Percentiles rank a stretch among this genome's conserved stretches.
Evolutionary conservation across 148 eudicot genomes (phyloP).

Genomic region (Fagopyrum tataricum): DNA sequence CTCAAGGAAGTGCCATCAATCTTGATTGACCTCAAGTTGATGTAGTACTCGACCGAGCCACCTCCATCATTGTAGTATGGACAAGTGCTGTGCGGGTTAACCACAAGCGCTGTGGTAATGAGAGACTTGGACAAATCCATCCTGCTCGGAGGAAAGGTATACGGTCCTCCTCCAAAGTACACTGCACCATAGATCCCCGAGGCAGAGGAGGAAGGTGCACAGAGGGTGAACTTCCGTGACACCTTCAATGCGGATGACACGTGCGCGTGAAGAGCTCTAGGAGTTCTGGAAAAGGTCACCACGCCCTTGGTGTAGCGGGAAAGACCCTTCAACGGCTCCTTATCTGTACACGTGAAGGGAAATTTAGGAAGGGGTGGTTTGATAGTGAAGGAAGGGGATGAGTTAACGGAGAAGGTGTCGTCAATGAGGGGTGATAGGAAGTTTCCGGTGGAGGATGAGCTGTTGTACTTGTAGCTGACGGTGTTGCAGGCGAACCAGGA

Average conservation of each 20-base stretch:
- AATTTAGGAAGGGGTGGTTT: not conserved
- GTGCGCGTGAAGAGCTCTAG: not conserved
- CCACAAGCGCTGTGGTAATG: conserved; percentile 4
- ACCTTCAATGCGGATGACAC: not conserved
- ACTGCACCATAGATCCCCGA: conserved; percentile 24
- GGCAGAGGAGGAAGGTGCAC: conserved; percentile 6
- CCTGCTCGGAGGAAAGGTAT: conserved; percentile 20
- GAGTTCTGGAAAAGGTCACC: conserved; percentile 7
- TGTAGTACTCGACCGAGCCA: conserved; percentile 16
- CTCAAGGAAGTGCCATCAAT: not conserved
- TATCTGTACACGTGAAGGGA: conserved; percentile 7
- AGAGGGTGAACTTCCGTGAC: conserved; percentile 17
- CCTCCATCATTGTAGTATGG: conserved; percentile 6
- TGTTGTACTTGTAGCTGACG: conserved; percentile 18
- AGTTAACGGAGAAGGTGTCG: conserved; percentile 5
- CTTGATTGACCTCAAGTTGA: conserved; percentile 8
- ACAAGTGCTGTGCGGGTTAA: conserved; percentile 11
- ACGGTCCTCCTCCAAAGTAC: conserved; percentile 45
- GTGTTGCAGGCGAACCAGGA: conserved; percentile 29
- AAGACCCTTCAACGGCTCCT: conserved; percentile 11
- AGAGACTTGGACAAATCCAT: conserved; percentile 14
- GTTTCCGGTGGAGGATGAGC: conserved; percentile 10
- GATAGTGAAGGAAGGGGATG: not conserved
- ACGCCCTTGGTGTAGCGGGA: conserved; percentile 1
- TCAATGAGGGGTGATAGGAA: conserved; percentile 6